These are phyloP conservation scores for Cercospora sp. DNA, from an alignment of 2,329 filamentous ascomycete species.

Conservation along the genomic window DNA sequence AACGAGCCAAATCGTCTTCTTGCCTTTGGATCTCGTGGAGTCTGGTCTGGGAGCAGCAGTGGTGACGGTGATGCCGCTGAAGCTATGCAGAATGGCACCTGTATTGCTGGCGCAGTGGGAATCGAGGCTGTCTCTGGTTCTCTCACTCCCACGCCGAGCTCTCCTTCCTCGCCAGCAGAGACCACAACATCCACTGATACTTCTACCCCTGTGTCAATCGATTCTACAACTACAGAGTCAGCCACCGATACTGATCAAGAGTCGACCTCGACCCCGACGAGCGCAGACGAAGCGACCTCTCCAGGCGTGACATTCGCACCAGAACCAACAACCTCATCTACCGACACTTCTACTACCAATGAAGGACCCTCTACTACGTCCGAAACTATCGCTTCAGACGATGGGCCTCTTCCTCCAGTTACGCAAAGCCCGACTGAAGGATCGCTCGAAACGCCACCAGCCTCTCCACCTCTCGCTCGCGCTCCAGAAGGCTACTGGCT, in stretches of 20 bases:
- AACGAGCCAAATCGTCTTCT: conserved; percentile 2
- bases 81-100: conserved; percentile 9
- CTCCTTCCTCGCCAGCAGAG: background rate
- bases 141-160: background rate
- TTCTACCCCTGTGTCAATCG: background rate
- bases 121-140: conserved; percentile 10
- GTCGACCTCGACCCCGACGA: background rate
- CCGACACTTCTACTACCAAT: background rate
- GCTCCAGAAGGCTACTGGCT: background rate
- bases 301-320: background rate
- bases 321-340: background rate
- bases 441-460: background rate
- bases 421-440: background rate
- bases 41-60: background rate
- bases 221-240: background rate
- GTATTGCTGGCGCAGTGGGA: background rate
- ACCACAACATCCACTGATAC: background rate
- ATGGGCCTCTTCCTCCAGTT: background rate
- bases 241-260: background rate
- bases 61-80: conserved; percentile 1
- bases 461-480: background rate
- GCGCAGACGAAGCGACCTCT: background rate
- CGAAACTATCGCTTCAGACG: background rate
- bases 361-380: background rate
- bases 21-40: conserved; percentile 6